phyloP scores from a whole-genome alignment of 169 alveolate genomes.

The Cryptosporidium xiaoi region DNA sequence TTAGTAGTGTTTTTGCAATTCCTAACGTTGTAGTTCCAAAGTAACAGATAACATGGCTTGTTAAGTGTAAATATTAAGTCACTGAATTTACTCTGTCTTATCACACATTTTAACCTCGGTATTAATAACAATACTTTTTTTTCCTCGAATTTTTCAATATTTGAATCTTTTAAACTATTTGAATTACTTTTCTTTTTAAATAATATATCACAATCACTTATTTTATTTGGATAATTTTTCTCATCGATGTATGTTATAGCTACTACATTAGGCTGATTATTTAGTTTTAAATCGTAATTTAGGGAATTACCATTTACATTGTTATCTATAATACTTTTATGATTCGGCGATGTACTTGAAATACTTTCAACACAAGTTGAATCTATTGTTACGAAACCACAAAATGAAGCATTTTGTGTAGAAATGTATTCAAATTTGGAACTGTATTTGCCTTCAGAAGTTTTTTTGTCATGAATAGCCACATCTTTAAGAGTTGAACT shows the following conservation, averaged over 20 bases:
- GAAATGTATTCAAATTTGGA: background rate
- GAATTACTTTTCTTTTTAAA: conserved; percentile 1
- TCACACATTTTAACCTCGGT: conserved; percentile 55
- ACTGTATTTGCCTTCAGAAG: too few species aligned
- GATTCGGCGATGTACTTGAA: background rate
- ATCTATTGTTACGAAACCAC: conserved; percentile 60
- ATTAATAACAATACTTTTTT: conserved; percentile 34
- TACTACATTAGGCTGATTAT: background rate
- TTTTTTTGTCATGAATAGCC: background rate
- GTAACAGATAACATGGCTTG: conserved; percentile 64
- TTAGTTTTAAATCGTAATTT: background rate
- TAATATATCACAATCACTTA: conserved; percentile 61
- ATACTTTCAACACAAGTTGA: background rate
- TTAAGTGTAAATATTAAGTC: conserved; percentile 12
- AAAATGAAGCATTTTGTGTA: conserved; percentile 41
- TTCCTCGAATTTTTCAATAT: background rate
- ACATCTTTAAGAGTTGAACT: background rate
- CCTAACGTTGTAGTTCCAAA: conserved; percentile 55
- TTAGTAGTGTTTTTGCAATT: conserved; percentile 44
- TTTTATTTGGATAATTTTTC: background rate
- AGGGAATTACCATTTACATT: background rate
- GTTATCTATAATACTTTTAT: background rate
- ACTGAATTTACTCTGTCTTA: background rate
- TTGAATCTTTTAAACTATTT: background rate
- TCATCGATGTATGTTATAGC: background rate